Evolutionary conservation across 2,329 filamentous ascomycete species (phyloP).

Genomic region (Trichoderma atroviride): DNA sequence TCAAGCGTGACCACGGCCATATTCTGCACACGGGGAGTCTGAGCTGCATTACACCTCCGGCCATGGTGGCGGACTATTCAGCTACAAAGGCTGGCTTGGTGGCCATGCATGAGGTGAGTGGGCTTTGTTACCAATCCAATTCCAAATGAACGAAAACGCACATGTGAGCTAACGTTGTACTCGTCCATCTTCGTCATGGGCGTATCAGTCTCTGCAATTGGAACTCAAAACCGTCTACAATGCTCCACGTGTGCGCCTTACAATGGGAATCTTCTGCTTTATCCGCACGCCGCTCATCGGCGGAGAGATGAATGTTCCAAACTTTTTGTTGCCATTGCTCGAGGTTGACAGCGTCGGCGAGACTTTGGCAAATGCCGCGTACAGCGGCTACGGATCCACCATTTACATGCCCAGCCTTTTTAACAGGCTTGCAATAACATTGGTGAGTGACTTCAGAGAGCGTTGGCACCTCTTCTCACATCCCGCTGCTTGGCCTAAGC

Average conservation of each 20-base stretch:
- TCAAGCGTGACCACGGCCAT: conserved; percentile 62
- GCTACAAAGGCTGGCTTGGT: conserved; percentile 52
- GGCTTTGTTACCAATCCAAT: not conserved
- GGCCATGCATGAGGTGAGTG: conserved; percentile 35
- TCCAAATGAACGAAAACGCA: not conserved
- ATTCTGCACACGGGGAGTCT: conserved; percentile 64
- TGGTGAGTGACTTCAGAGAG: conserved; percentile 33
- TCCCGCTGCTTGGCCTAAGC: not conserved
- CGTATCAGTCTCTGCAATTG: conserved; percentile 35
- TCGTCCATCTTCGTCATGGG: not conserved
- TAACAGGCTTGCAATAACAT: conserved; percentile 32
- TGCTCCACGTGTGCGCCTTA: conserved; percentile 36
- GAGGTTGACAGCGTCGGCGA: conserved; percentile 40
- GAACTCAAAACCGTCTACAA: conserved; percentile 38
- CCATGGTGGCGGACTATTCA: conserved; percentile 62
- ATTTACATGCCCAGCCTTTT: conserved; percentile 37
- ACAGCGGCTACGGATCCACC: conserved; percentile 37
- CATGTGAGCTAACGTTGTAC: not conserved
- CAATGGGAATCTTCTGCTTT: conserved; percentile 38
- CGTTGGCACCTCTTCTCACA: not conserved
- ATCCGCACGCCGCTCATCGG: conserved; percentile 39
- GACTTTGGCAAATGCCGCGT: conserved; percentile 35
- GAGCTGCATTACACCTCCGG: conserved; percentile 56
- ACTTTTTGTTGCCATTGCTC: conserved; percentile 39
- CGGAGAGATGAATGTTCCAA: conserved; percentile 32